Base-by-base conservation (phyloP, 768 basidiomycete species). In the Termitomyces heimii region DNA sequence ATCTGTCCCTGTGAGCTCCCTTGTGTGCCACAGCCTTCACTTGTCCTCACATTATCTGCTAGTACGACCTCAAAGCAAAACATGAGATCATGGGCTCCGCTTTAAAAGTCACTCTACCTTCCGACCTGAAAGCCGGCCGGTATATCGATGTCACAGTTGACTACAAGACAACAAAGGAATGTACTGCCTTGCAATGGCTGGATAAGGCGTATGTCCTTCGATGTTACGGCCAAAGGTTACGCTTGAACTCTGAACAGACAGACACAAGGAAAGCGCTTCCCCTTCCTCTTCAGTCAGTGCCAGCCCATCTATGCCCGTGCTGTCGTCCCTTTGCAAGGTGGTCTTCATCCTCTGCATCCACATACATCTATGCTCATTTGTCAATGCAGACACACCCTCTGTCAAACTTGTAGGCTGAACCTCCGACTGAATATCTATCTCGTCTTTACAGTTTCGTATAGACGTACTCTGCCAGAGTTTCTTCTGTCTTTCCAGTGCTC, bases 251-350 rank as follows among this genome's bases (percentile, higher is more conserved):
- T n/a, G 8, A 54, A 26, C 16, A 44, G 90, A 57, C 86, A 93
- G 71, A 97, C 94, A 0, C 89, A 91, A 58, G 92, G 92, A 8
- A 92, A 92, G 62, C 73, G 75, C 20, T 88, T 89, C 67, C 87
- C 92, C 0, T 97, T 89, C 71, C 70, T 98, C 16, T 98, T 94
- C 75, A 93, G 91, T 58, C 95, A 97, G 65, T 92, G 89, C 65
- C 94, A 97, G 62, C 92, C 95, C 3, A 96, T 94, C 62, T 88
- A 95, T 66, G 89, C 89, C 2, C 83, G 94, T 29, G 80, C 86
- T 3, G 70, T 96, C 42, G 80, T 82, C 0, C 94, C 94, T 2
- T 66, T 92, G 56, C 93, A 95, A 80, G 88, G 88, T 83, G 42
- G 31, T 18, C 50, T 44, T 46, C 20, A 24, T 56, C 28, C 31